Evolutionary conservation across 2,329 filamentous ascomycete genomes (phyloP).

Genomic region (Neoarthrinium moseri): DNA sequence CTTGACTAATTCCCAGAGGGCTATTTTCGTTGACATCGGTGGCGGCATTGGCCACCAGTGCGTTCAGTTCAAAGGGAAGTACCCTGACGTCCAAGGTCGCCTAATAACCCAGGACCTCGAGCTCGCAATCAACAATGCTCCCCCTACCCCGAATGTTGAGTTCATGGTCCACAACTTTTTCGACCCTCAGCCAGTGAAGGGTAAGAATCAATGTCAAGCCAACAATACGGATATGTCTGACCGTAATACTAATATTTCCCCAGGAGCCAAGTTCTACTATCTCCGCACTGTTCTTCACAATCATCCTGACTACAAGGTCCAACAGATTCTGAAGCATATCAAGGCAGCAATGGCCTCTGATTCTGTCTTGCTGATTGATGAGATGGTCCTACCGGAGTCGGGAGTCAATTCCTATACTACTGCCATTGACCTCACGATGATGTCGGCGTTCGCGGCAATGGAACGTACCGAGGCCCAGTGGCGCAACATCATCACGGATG

Average conservation of each 20-base stretch:
- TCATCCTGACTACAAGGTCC: conserved; percentile 10
- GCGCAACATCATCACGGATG: neutral
- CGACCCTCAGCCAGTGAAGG: neutral
- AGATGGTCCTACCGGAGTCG: conserved; percentile 16
- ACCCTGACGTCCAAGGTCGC: neutral
- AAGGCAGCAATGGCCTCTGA: conserved; percentile 15
- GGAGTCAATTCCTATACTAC: conserved; percentile 1
- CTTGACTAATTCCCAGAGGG: neutral
- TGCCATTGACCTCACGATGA: conserved; percentile 18
- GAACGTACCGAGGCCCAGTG: conserved; percentile 17
- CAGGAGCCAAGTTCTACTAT: conserved; percentile 21
- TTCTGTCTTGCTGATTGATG: conserved; percentile 19
- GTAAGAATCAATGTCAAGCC: too few relatives aligned
- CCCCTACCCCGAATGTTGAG: conserved; percentile 14
- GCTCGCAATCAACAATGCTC: conserved; percentile 9
- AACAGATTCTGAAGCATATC: conserved; percentile 9
- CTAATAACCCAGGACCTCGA: conserved; percentile 17
- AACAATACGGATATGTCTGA: conserved; percentile 1
- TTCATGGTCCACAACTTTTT: neutral
- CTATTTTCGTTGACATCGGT: neutral
- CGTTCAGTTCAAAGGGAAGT: neutral
- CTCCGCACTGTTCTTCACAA: conserved; percentile 17
- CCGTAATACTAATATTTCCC: too few relatives aligned
- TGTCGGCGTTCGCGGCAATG: conserved; percentile 12
- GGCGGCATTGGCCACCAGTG: neutral